Conservation (phyloP, 2,329 filamentous ascomycete genomes). For the Colletotrichum sojae region DNA sequence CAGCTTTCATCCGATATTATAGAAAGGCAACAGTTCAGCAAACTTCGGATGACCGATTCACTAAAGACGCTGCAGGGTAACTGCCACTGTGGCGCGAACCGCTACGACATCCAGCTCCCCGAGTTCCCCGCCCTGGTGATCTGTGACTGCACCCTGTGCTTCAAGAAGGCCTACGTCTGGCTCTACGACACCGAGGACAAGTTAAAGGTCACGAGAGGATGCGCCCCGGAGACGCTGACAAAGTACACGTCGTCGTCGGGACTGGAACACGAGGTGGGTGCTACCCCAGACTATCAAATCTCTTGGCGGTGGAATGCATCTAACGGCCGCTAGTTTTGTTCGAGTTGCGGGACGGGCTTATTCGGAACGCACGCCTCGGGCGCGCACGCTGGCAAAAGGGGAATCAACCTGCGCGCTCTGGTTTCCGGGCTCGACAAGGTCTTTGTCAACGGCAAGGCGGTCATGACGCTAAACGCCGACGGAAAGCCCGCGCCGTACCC, state of each 20-base stretch:
- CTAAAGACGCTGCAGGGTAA: slow-evolving; percentile 42
- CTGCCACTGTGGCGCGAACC: slow-evolving; percentile 50
- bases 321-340: slow-evolving; percentile 46
- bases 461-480: background rate
- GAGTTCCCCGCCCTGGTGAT: slow-evolving; percentile 27
- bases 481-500: background rate
- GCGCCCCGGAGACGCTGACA: slow-evolving; percentile 24
- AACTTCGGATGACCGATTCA: slow-evolving; percentile 7
- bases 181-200: slow-evolving; percentile 23
- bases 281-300: background rate
- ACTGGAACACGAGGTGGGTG: slow-evolving; percentile 41
- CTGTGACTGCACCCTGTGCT: slow-evolving; percentile 47
- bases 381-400: slow-evolving; percentile 39
- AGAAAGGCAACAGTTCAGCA: background rate
- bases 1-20: background rate
- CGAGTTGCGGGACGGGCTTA: slow-evolving; percentile 46
- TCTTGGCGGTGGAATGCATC: background rate
- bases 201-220: slow-evolving; percentile 39
- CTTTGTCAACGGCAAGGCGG: slow-evolving; percentile 14
- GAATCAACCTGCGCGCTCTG: slow-evolving; percentile 44
- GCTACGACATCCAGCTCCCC: slow-evolving; percentile 43
- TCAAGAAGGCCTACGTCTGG: slow-evolving; percentile 49
- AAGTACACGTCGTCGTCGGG: slow-evolving; percentile 24
- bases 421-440: background rate
- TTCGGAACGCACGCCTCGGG: slow-evolving; percentile 45